Conservation (phyloP, 2,329 filamentous ascomycete species). For the Colletotrichum plurivorum region DNA sequence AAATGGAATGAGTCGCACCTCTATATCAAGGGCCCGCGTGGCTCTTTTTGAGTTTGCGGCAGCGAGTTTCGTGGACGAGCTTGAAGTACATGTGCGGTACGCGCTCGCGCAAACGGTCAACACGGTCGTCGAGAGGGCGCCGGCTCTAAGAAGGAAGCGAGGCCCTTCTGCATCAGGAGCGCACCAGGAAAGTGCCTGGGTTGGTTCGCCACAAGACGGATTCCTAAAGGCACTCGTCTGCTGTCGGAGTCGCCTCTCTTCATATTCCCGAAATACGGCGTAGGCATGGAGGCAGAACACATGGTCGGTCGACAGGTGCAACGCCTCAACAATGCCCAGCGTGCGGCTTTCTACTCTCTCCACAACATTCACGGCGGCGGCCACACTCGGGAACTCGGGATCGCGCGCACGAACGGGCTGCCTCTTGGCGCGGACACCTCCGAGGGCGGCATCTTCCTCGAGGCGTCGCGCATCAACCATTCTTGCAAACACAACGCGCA, state of each 20-base stretch:
- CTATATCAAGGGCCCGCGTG: not conserved
- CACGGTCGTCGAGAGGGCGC: no score
- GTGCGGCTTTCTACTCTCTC: not conserved
- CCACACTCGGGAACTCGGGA: slow-evolving; percentile 7
- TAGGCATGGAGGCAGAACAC: not conserved
- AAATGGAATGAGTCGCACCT: not conserved
- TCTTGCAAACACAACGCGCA: slow-evolving; percentile 46
- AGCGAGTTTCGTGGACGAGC: not conserved
- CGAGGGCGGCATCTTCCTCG: slow-evolving; percentile 41
- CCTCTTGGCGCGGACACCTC: not conserved
- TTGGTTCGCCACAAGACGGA: not conserved
- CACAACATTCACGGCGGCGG: not conserved
- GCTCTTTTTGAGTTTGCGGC: not conserved
- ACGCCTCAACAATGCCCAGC: not conserved
- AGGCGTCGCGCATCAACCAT: slow-evolving; percentile 47
- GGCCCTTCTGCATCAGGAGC: not conserved
- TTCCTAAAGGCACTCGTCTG: not conserved
- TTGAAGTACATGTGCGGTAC: not conserved
- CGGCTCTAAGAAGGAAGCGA: not conserved
- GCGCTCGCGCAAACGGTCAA: no score
- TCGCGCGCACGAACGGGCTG: slow-evolving; percentile 36
- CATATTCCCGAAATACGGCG: not conserved
- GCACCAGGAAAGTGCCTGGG: not conserved
- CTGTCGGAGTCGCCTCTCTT: not conserved
- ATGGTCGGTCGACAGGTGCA: not conserved